Conservation (phyloP, 495 filamentous ascomycete species). For the Jackrogersella minutella region DNA sequence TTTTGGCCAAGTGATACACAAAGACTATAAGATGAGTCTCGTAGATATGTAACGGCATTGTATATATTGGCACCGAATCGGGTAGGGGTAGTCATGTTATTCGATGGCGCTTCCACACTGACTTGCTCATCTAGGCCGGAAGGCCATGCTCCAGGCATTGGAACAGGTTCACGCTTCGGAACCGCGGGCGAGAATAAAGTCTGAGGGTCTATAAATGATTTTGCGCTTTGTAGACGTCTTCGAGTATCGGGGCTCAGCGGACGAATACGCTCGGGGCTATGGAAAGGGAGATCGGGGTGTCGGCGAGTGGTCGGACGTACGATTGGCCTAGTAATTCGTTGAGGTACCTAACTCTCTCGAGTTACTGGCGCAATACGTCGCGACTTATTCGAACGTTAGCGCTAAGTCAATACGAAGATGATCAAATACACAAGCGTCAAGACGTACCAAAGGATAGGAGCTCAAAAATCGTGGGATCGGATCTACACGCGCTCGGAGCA, state of each 20-base stretch:
- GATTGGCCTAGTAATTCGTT: neutral
- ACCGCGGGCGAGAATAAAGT: neutral
- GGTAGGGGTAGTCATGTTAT: conserved; percentile 6
- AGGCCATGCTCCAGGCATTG: conserved; percentile 37
- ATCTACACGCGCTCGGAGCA: neutral
- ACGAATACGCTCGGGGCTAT: neutral
- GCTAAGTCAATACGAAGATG: neutral
- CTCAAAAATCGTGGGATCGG: neutral
- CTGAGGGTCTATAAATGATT: no score
- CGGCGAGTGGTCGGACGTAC: neutral
- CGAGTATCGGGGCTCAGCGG: neutral
- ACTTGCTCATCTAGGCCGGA: conserved; percentile 12
- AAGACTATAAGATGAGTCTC: conserved; percentile 27
- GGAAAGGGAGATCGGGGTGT: neutral
- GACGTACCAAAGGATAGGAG: neutral
- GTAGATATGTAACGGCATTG: conserved; percentile 20
- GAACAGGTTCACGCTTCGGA: neutral
- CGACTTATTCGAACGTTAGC: conserved; percentile 11
- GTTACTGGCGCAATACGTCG: neutral
- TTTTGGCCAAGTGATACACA: conserved; percentile 11
- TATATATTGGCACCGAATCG: conserved; percentile 12
- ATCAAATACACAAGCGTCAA: neutral
- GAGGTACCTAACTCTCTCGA: conserved; percentile 28
- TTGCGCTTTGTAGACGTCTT: neutral
- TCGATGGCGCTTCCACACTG: neutral